A percentile compares a stretch with the other conserved stretches of the same genome.
These are phyloP conservation scores for Ophiostoma australiae DNA, from an alignment of 2,329 filamentous ascomycete genomes.

Conservation along the genomic window DNA sequence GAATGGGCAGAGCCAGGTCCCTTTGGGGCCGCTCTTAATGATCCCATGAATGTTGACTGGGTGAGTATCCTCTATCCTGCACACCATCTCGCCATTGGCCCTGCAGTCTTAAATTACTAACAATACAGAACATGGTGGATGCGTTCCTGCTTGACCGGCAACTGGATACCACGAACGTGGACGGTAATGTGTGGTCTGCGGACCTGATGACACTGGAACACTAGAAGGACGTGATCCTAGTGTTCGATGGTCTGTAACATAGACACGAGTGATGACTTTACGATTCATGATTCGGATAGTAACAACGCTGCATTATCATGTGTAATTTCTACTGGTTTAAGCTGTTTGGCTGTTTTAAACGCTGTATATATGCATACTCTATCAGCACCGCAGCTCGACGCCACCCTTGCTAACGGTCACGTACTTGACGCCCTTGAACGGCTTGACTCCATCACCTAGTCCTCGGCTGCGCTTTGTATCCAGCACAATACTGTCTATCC, in stretches of 20 bases:
- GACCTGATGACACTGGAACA: slow-evolving; percentile 25
- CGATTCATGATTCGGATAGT: slow-evolving; percentile 4
- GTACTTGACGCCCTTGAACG: slow-evolving; percentile 98
- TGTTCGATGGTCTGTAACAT: too few species aligned
- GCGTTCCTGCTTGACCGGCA: slow-evolving; percentile 25
- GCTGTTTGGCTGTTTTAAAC: neutral
- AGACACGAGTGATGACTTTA: neutral
- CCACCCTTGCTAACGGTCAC: slow-evolving; percentile 67
- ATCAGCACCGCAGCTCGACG: slow-evolving; percentile 57
- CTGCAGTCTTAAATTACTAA: neutral
- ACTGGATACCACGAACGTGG: slow-evolving; percentile 17
- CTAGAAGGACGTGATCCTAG: neutral
- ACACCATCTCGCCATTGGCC: neutral
- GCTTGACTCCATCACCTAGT: slow-evolving; percentile 79
- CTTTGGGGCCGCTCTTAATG: slow-evolving; percentile 25
- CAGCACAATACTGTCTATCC: slow-evolving; percentile 62
- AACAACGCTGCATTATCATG: neutral
- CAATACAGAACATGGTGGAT: slow-evolving; percentile 26
- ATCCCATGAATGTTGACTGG: slow-evolving; percentile 28
- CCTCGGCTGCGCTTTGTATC: slow-evolving; percentile 78
- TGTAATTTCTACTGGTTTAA: neutral
- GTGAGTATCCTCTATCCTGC: slow-evolving; percentile 14
- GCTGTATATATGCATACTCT: neutral
- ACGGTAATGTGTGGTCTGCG: slow-evolving; percentile 26
- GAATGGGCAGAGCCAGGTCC: slow-evolving; percentile 25